phyloP scores from a whole-genome alignment of 129 eudicot species.

The Chrysanthemum makinoi region DNA sequence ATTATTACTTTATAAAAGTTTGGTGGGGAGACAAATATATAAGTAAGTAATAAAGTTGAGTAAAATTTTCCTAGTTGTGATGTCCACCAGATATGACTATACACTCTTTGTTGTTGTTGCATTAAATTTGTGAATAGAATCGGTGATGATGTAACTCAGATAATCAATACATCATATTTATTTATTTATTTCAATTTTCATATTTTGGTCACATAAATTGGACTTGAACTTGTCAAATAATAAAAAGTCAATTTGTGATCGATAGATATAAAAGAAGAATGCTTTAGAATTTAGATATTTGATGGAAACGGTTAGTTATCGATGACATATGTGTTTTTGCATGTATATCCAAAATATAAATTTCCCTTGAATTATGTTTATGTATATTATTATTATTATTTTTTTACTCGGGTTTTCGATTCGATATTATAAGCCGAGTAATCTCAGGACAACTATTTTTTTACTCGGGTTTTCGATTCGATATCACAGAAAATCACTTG shows the following conservation, averaged over 20 bases:
- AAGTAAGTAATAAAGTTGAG: neutral
- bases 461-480: no score
- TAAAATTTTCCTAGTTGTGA: slow-evolving; percentile 14
- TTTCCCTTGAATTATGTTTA: no score
- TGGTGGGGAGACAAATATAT: no score
- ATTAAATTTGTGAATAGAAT: slow-evolving; percentile 12
- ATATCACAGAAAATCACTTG: no score
- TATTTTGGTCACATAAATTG: neutral
- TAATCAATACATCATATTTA: neutral
- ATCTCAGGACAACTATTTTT: no score
- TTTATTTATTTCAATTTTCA: neutral
- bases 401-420: no score
- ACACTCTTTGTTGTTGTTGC: neutral
- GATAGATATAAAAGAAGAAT: neutral
- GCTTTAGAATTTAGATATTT: neutral
- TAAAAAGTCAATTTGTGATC: neutral
- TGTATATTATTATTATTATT: no score
- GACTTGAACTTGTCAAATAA: neutral
- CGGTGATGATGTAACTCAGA: slow-evolving; percentile 20
- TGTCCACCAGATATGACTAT: slow-evolving; percentile 11
- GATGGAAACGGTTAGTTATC: neutral
- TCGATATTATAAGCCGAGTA: no score
- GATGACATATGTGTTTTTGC: neutral
- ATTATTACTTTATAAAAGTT: no score
- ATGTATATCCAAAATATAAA: neutral